Evolutionary conservation across 2,329 filamentous ascomycete species (phyloP).

Genomic region (Apiospora saccharicola): DNA sequence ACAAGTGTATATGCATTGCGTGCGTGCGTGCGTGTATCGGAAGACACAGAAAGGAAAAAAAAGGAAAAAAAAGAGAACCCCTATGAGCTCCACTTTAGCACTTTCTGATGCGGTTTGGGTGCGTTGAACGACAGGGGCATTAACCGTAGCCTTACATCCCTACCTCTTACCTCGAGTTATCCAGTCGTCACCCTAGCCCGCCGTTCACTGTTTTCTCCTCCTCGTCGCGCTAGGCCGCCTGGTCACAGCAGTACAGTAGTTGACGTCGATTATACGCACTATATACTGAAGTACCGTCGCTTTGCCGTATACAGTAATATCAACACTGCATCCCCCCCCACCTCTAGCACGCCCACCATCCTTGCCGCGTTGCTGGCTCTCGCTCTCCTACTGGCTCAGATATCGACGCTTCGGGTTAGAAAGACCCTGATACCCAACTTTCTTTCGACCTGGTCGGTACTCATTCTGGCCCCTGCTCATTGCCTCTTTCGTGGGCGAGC

Average conservation of each 20-base stretch:
- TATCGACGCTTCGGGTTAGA: slow-evolving; percentile 22
- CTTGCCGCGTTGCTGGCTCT: slow-evolving; percentile 21
- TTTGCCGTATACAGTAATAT: slow-evolving; percentile 7
- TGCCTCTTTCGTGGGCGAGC: slow-evolving; percentile 5
- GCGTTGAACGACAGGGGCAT: slow-evolving; percentile 17
- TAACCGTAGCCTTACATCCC: slow-evolving; percentile 24
- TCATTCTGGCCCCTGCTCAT: slow-evolving; percentile 17
- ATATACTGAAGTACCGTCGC: background rate
- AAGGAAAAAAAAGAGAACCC: slow-evolving; percentile 10
- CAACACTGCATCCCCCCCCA: background rate
- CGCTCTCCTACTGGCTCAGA: slow-evolving; percentile 18
- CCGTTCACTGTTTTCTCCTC: slow-evolving; percentile 7
- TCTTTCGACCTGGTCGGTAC: slow-evolving; percentile 22
- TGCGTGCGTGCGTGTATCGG: slow-evolving; percentile 3
- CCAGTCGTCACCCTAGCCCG: slow-evolving; percentile 19
- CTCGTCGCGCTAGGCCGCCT: slow-evolving; percentile 8
- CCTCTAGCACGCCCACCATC: slow-evolving; percentile 12
- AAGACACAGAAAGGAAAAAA: background rate
- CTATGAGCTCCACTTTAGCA: slow-evolving; percentile 14
- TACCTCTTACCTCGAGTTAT: slow-evolving; percentile 5
- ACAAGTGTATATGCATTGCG: background rate
- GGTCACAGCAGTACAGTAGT: background rate
- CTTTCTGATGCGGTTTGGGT: slow-evolving; percentile 21
- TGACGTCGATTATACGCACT: background rate
- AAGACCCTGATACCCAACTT: slow-evolving; percentile 22